Base-by-base conservation (phyloP, 2,329 filamentous ascomycete species). In the Exophiala oligosperma region DNA sequence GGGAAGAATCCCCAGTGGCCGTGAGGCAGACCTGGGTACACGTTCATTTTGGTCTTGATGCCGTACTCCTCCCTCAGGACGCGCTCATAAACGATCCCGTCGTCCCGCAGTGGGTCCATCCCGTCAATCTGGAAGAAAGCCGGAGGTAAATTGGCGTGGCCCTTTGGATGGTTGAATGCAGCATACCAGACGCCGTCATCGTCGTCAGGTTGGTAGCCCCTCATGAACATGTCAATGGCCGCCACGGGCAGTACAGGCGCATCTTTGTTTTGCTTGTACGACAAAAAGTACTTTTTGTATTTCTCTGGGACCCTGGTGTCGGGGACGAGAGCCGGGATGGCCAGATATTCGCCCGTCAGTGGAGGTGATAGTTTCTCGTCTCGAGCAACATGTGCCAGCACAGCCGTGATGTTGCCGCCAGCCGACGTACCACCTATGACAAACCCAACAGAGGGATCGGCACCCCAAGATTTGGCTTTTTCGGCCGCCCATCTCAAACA, bases 341-440 rank as follows among this genome's bases (percentile, higher is more conserved):
- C 73, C 21, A 79, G 71, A 61, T 76, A 81, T 12, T 76, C 67
- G 0, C 80, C 80, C 0, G 80, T 81, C 12, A 82, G 61, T 3
- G 74, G 73, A 0, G 76, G 75, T 2, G 70, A 70, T 28, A 75
- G 63, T 2, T 66, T 57, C 23, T 71, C 67, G 38, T 75, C 70
- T 21, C 71, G 66, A 44, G 71, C 72, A 9, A 73, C 66, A 54
- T 73, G 71, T 0, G 70, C 67, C 37, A 74, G 58, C 0, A 74
- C 71, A 7, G 72, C 71, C 1, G 70, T 67, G 56, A 67, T 53
- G 26, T 66, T 67, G 14, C 62, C 79, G 8, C 79, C 79, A 0
- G 81, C 78, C 9, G 76, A 80, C 1, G 74, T 73, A 0, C 81
- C 80, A 14, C 78, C 79, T 11, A 81, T 56, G n/a, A 83, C 59